Evolutionary conservation across 495 filamentous ascomycete species (phyloP).

Genomic region (Hypoxylon trugodes): DNA sequence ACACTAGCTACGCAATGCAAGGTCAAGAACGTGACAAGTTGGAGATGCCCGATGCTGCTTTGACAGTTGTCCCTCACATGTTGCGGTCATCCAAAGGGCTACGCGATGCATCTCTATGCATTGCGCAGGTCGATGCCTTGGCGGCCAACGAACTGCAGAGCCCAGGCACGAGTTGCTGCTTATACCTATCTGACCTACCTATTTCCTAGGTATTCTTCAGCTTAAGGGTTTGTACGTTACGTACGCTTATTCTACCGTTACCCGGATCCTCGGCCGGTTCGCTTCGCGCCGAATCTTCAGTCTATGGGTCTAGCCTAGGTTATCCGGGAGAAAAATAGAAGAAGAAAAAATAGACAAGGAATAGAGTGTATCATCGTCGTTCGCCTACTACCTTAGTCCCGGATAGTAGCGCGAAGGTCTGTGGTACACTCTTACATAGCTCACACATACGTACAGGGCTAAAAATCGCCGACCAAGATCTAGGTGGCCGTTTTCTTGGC

Average conservation of each 20-base stretch:
- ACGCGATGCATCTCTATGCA: slow-evolving; percentile 40
- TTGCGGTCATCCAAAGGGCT: slow-evolving; percentile 33
- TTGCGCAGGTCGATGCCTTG: slow-evolving; percentile 40
- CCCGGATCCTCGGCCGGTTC: slow-evolving; percentile 30
- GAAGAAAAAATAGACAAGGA: not conserved
- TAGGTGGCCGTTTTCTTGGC: slow-evolving; percentile 17
- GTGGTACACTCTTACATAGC: slow-evolving; percentile 23
- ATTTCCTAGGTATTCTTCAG: too few relatives aligned
- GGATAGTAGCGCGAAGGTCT: slow-evolving; percentile 19
- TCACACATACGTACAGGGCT: slow-evolving; percentile 35
- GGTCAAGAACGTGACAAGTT: slow-evolving; percentile 43
- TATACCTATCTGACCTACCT: slow-evolving; percentile 4
- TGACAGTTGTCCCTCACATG: slow-evolving; percentile 42
- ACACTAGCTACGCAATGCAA: slow-evolving; percentile 32
- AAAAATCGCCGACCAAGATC: slow-evolving; percentile 42
- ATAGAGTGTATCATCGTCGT: slow-evolving; percentile 5
- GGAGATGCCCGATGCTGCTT: slow-evolving; percentile 43
- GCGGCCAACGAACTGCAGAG: slow-evolving; percentile 38
- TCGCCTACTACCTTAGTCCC: slow-evolving; percentile 17
- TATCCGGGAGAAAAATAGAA: not conserved
- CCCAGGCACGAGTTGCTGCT: slow-evolving; percentile 11
- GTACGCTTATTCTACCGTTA: slow-evolving; percentile 16
- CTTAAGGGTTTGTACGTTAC: too few relatives aligned
- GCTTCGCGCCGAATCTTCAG: slow-evolving; percentile 28
- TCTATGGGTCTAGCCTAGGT: slow-evolving; percentile 3